Conservation (phyloP, 306 rosid species). For the Carpinus fangiana region DNA sequence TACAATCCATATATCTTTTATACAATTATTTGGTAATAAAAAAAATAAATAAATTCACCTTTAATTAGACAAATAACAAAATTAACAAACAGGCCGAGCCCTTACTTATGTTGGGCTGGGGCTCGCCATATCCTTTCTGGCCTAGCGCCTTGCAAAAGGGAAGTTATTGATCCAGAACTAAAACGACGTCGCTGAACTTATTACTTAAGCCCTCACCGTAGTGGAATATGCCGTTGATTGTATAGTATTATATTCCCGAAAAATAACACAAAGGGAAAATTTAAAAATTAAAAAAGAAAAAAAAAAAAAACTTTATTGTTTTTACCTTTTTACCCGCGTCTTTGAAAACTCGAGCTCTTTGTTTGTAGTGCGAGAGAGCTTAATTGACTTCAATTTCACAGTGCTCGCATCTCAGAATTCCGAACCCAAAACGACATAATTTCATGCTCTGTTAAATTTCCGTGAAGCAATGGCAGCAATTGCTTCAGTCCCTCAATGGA, state of each 20-base stretch:
- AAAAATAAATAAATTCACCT: too few relatives aligned
- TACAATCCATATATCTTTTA: too few relatives aligned
- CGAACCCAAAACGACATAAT: neutral
- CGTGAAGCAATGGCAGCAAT: constrained; percentile 15
- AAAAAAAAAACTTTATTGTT: neutral
- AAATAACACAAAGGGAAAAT: neutral
- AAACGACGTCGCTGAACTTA: neutral
- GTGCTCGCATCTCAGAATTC: neutral
- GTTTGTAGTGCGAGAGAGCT: neutral
- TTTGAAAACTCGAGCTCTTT: neutral
- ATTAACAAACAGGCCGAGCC: neutral
- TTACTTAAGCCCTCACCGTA: neutral
- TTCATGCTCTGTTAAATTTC: neutral
- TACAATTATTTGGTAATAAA: too few relatives aligned
- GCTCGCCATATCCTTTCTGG: too few relatives aligned
- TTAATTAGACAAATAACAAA: too few relatives aligned
- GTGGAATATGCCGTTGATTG: neutral
- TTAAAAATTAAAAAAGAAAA: too few relatives aligned
- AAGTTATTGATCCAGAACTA: too few relatives aligned
- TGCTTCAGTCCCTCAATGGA: constrained; percentile 51
- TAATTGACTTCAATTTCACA: neutral
- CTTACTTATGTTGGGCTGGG: neutral
- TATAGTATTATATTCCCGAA: neutral
- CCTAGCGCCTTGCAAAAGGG: too few relatives aligned
- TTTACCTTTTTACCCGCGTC: constrained; percentile 4